Evolutionary conservation across 345 rosid genomes (phyloP).

Genomic region (Arabidopsis thaliana): TAIR10.1 NC_003070.9:2243001-2243500

Average conservation of each 20-base stretch:
- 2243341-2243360: slow-evolving; percentile 92
- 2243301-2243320: slow-evolving; percentile 25
- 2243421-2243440: slow-evolving; percentile 81
- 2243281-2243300: not conserved
- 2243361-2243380: slow-evolving; percentile 77
- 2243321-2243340: slow-evolving; percentile 21
- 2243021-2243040: slow-evolving; percentile 21
- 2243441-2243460: slow-evolving; percentile 56
- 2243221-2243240: slow-evolving; percentile 88
- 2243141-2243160: slow-evolving; percentile 65
- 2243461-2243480: slow-evolving; percentile 16
- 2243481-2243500: slow-evolving; percentile 6
- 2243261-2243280: slow-evolving; percentile 51
- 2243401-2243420: slow-evolving; percentile 88
- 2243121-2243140: slow-evolving; percentile 75
- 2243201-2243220: slow-evolving; percentile 75
- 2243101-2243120: slow-evolving; percentile 75
- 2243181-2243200: slow-evolving; percentile 90
- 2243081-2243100: not conserved
- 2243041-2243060: not conserved
- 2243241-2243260: slow-evolving; percentile 77
- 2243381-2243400: slow-evolving; percentile 81
- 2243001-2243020: slow-evolving; percentile 26
- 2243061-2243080: slow-evolving; percentile 16
- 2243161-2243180: slow-evolving; percentile 87